Conservation (phyloP, 352 stramenopile species). For the Poterioochromonas sp. region DNA sequence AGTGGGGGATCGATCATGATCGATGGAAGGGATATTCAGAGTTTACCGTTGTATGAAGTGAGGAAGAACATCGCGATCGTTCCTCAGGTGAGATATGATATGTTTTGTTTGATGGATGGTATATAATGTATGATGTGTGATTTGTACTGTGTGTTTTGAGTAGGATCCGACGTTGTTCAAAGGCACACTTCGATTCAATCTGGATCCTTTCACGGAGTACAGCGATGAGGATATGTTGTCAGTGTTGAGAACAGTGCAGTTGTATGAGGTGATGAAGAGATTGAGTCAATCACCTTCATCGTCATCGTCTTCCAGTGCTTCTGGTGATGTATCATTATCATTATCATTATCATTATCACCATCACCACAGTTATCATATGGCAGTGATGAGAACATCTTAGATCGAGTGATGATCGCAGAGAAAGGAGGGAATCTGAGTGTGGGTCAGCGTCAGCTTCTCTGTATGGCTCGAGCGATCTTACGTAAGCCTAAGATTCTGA, state of each 20-base stretch:
- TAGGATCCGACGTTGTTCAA: slow-evolving; percentile 82
- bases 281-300: background rate
- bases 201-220: slow-evolving; percentile 76
- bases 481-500: slow-evolving; percentile 31
- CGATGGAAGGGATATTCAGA: slow-evolving; percentile 71
- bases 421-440: slow-evolving; percentile 60
- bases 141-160: background rate
- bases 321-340: too few relatives aligned
- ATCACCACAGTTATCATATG: background rate
- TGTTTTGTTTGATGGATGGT: slow-evolving; percentile 34
- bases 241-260: slow-evolving; percentile 41
- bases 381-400: background rate
- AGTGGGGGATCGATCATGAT: slow-evolving; percentile 63
- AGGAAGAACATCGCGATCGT: slow-evolving; percentile 78
- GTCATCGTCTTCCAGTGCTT: background rate
- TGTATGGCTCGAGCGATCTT: slow-evolving; percentile 86
- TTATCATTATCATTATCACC: too few relatives aligned
- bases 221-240: slow-evolving; percentile 59
- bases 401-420: slow-evolving; percentile 40
- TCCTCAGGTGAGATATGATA: slow-evolving; percentile 52
- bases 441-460: slow-evolving; percentile 87
- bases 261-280: background rate
- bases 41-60: slow-evolving; percentile 63
- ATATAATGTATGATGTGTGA: background rate
- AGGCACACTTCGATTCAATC: slow-evolving; percentile 74